Base-by-base conservation (phyloP, 2,329 filamentous ascomycete genomes). In the Proliferodiscus dingleyae region DNA sequence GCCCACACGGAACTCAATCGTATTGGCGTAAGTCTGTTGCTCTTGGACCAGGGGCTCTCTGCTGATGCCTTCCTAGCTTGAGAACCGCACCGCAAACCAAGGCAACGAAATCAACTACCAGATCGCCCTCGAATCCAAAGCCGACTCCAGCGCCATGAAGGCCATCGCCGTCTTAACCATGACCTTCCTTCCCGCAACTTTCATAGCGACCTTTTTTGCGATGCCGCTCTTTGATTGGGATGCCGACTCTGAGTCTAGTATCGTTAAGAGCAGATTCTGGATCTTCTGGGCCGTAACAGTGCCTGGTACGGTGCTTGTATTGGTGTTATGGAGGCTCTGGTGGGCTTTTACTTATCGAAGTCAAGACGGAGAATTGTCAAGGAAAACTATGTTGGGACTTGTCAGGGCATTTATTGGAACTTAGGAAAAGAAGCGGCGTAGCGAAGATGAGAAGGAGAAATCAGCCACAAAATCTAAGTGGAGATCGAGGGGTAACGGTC, bases 211-310 rank as follows among this genome's bases (percentile, higher is more conserved):
- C 5, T 41, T 46, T 16, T 50, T 47, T n/a, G 47, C 47, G 8
- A 50, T 50, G 43, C 47, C 47, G 10, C 37, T 50, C 13, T 44
- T 48, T 26, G 16, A 48, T 7, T 48, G 46, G 46, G 41, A 41
- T n/a, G 41, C 28, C 5, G 29, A 38, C 15, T 19, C 36, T 3
- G 10, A 28, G 3, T 16, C 18, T n/a, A 13, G 26, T 7, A 23
- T 41, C 9, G 13, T 44, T 9, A 41, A 37, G 16, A 21, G 13
- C n/a, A 18, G 36, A 18, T 36, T 37, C 13, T 44, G 41, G 41
- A 36, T 41, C 5, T 48, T 44, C 16, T 48, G 46, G 46, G 41
- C 28, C 6, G 37, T 44, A 13, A 41, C 41, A 5, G 18, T 48
- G 10, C 41, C 46, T 11, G 21, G 26, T 9, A 48, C 41, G 22